Evolutionary conservation across 1,284 basidiomycete species (phyloP).

Genomic region (Rugosomyces carneus): DNA sequence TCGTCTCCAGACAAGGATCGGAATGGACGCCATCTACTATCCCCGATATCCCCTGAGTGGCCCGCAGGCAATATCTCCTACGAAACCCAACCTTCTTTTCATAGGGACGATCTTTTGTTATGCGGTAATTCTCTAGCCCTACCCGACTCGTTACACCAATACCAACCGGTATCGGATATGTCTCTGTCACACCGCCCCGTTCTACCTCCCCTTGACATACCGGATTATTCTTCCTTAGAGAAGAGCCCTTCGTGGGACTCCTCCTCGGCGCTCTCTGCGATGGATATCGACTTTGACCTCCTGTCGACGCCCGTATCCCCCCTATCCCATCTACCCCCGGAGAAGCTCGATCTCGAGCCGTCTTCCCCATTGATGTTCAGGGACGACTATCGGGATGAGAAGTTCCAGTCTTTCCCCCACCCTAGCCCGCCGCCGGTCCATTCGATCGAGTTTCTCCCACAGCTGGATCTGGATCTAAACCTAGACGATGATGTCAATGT

Average conservation of each 20-base stretch:
- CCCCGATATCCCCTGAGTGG: slow-evolving; percentile 31
- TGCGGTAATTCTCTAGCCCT: slow-evolving; percentile 1
- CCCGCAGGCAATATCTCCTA: slow-evolving; percentile 3
- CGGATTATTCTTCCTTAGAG: slow-evolving; percentile 1
- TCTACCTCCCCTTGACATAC: slow-evolving; percentile 14
- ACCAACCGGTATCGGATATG: background rate
- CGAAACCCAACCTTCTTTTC: slow-evolving; percentile 3
- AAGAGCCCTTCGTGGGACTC: too few species aligned
- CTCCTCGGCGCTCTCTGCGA: slow-evolving; percentile 8
- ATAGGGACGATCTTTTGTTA: background rate
- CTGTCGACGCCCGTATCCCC: slow-evolving; percentile 13
- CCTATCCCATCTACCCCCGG: slow-evolving; percentile 10
- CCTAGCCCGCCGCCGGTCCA: slow-evolving; percentile 5
- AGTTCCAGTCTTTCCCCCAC: slow-evolving; percentile 4
- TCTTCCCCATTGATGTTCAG: slow-evolving; percentile 6
- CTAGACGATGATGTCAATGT: slow-evolving; percentile 4
- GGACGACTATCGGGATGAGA: slow-evolving; percentile 6
- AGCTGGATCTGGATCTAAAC: slow-evolving; percentile 10
- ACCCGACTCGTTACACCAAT: slow-evolving; percentile 2
- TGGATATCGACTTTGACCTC: slow-evolving; percentile 6
- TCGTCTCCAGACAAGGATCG: slow-evolving; percentile 7
- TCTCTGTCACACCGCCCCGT: slow-evolving; percentile 10
- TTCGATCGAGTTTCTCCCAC: slow-evolving; percentile 10
- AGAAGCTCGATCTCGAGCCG: slow-evolving; percentile 3
- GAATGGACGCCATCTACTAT: slow-evolving; percentile 19